Evolutionary conservation across 306 rosid genomes (phyloP).

Genomic region (Quercus mongolica): DNA sequence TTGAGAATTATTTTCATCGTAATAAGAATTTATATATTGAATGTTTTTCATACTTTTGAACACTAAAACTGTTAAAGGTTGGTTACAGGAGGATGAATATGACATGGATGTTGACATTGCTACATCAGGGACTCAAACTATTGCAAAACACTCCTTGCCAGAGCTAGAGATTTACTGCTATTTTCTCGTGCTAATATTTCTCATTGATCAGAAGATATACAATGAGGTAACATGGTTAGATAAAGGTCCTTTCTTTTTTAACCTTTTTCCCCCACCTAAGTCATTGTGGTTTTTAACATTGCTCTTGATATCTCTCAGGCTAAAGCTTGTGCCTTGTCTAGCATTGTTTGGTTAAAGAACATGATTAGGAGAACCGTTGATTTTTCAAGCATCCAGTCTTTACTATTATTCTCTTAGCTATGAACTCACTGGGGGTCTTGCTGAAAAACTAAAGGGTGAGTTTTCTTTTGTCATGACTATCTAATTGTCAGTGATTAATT

Average conservation of each 20-base stretch:
- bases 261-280: not conserved
- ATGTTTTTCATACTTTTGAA: not conserved
- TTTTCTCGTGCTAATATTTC: slow-evolving; percentile 74
- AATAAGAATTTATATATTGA: not conserved
- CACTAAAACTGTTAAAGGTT: not conserved
- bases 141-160: slow-evolving; percentile 62
- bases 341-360: slow-evolving; percentile 78
- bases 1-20: not conserved
- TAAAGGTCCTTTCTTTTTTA: not conserved
- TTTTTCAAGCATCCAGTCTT: slow-evolving; percentile 78
- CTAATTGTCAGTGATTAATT: not conserved
- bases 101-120: slow-evolving; percentile 94
- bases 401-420: slow-evolving; percentile 83
- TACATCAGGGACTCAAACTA: slow-evolving; percentile 62
- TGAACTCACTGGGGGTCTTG: slow-evolving; percentile 83
- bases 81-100: slow-evolving; percentile 66
- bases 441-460: slow-evolving; percentile 85
- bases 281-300: not conserved
- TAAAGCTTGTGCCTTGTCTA: slow-evolving; percentile 79
- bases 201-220: slow-evolving; percentile 87
- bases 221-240: slow-evolving; percentile 47
- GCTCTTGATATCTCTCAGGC: slow-evolving; percentile 42
- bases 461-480: not conserved
- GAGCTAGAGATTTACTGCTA: slow-evolving; percentile 80
- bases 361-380: slow-evolving; percentile 86